Base-by-base conservation (phyloP, 306 rosid species). In the Senna tora region DNA sequence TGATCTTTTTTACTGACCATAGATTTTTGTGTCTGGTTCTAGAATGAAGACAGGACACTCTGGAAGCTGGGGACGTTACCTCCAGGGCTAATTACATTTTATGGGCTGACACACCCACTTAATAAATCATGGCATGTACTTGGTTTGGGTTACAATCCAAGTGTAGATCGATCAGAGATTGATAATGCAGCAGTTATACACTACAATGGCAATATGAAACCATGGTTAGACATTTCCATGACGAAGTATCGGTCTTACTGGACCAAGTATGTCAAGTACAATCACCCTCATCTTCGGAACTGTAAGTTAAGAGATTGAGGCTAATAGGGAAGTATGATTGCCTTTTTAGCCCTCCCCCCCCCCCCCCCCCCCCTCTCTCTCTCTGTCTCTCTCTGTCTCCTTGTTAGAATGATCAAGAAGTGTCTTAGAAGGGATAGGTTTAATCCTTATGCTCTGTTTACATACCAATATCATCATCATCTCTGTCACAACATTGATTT, bases 31-130 rank as follows among this genome's bases (percentile, higher is more conserved):
- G 15, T 75, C 39, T 69, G 75, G 49, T 74, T 76, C 67, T 75
- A 95, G 99, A 95, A 95, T 76, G 96, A 89, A 85, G 99, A 87
- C 32, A 89, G 97, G 73, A 81, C 81, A 36, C 92, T 91, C 9
- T 95, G 97, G 97, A 95, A 91, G 87, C 96, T 91, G 28, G 99
- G 97, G 56, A 95, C 96, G 53, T 68, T 95, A 73, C 99, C 97
- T 67, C 99, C 97, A 1, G 96, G 99, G 49, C 86, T 95, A 65
- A 91, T 91, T 25, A 91, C 99, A 71, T 95, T 95, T 71, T 91
- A 95, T 50, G 93, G 97, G 69, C 78, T 91, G 87, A 95, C 93
- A 15, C 87, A 89, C 75, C 91, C 99, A 0, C 85, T 95, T 30
- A 63, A 84, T 34, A 95, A 91, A 84, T 86, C 93, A 14, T 95